A percentile compares a stretch with the other conserved stretches of the same genome.
These are phyloP conservation scores for Phenoliferia sp. DNA, from an alignment of 1,284 basidiomycete genomes.

Conservation along the genomic window DNA sequence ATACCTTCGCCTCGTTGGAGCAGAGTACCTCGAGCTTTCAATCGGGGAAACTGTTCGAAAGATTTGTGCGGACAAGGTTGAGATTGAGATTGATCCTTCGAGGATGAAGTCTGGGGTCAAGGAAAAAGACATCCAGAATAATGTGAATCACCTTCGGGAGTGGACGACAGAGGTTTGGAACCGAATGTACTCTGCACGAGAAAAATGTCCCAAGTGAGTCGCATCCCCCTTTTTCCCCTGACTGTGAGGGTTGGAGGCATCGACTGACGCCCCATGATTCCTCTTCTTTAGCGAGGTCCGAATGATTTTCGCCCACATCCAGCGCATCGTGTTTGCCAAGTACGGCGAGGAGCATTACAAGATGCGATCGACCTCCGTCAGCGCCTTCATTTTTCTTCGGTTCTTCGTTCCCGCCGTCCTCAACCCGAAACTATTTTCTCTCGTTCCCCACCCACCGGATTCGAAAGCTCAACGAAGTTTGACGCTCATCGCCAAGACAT, in stretches of 20 bases:
- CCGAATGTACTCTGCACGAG: slow-evolving; percentile 64
- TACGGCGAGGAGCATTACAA: slow-evolving; percentile 37
- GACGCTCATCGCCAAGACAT: slow-evolving; percentile 36
- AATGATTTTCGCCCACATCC: slow-evolving; percentile 62
- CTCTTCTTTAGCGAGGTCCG: slow-evolving; percentile 61
- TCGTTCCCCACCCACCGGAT: slow-evolving; percentile 31
- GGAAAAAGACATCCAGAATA: slow-evolving; percentile 54
- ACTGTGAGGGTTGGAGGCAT: background rate
- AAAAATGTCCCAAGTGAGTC: slow-evolving; percentile 66
- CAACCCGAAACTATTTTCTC: slow-evolving; percentile 35
- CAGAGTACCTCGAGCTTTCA: slow-evolving; percentile 66
- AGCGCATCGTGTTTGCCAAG: slow-evolving; percentile 61
- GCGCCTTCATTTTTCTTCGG: slow-evolving; percentile 75
- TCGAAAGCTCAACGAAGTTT: slow-evolving; percentile 34
- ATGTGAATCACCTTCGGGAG: slow-evolving; percentile 43
- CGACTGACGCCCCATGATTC: background rate
- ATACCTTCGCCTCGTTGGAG: slow-evolving; percentile 69
- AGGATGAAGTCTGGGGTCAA: slow-evolving; percentile 41
- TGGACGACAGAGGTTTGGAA: slow-evolving; percentile 76
- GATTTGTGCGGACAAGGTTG: slow-evolving; percentile 62
- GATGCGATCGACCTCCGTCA: slow-evolving; percentile 70
- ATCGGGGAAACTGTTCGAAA: slow-evolving; percentile 63
- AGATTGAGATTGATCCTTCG: slow-evolving; percentile 69
- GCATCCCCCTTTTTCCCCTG: slow-evolving; percentile 17
- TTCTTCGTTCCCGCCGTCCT: slow-evolving; percentile 53